A percentile compares a stretch with the other conserved stretches of the same genome.
Evolutionary conservation across 768 basidiomycete genomes (phyloP).

Genomic region (Strobilomyces confusus): DNA sequence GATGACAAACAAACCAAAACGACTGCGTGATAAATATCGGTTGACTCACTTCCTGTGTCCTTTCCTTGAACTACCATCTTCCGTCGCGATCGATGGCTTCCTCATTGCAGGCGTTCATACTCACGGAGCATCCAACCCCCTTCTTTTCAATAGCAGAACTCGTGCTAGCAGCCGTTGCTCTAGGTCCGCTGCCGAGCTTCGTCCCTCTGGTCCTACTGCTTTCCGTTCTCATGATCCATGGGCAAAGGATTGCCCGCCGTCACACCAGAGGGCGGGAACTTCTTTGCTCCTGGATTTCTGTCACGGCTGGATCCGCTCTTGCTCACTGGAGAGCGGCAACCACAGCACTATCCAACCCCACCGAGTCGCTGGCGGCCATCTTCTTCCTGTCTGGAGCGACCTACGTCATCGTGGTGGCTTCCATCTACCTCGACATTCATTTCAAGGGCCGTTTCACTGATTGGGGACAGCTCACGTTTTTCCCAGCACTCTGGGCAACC

Average conservation of each 20-base stretch:
- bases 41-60: background rate
- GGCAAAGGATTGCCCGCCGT: conserved; percentile 28
- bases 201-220: conserved; percentile 32
- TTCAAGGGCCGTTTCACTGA: conserved; percentile 28
- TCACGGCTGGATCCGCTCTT: conserved; percentile 40
- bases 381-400: conserved; percentile 39
- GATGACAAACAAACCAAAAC: conserved; percentile 23
- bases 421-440: conserved; percentile 39
- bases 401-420: conserved; percentile 40
- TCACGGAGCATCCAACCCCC: conserved; percentile 21
- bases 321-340: conserved; percentile 43
- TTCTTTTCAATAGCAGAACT: conserved; percentile 26
- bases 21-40: conserved; percentile 12
- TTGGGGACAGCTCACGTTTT: conserved; percentile 50
- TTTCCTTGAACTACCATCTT: conserved; percentile 6
- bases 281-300: conserved; percentile 32
- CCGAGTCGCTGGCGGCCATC: conserved; percentile 47
- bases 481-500: conserved; percentile 68
- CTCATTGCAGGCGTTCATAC: conserved; percentile 22
- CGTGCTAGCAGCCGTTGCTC: conserved; percentile 22
- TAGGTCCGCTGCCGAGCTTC: conserved; percentile 30
- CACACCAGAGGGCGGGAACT: conserved; percentile 28
- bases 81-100: conserved; percentile 10
- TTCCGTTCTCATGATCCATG: conserved; percentile 27
- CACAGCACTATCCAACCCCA: conserved; percentile 52